Base-by-base conservation (phyloP, 306 rosid genomes). In the Lotus japonicus region DNA sequence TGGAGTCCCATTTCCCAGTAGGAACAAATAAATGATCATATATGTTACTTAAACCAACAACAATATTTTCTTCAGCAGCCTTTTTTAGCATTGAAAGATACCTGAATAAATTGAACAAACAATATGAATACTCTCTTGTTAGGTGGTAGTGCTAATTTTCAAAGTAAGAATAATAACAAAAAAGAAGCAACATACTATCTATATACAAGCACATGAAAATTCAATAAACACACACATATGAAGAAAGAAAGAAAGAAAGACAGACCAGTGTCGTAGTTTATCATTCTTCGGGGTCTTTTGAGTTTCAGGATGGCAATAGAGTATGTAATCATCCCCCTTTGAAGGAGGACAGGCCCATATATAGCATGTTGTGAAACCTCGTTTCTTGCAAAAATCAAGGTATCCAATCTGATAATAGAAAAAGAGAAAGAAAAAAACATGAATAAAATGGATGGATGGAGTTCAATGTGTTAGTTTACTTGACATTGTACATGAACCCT, bases 291-390 rank as follows among this genome's bases (percentile, higher is more conserved):
- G 97, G 12, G 80, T 84, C 70, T 81, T 88, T 60, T 90, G 95
- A 60, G 46, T 61, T 18, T 73, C 61, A 2, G 87, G 91, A 71
- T 85, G 89, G 66, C 89, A 88, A 72, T 84, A 79, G 50, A 86
- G 62, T 46, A 90, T 58, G 57, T 84, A 88, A 73, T 88, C 90
- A 28, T 90, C 82, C 13, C 88, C 91, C 45, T 79, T 83, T 6
- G 12, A 1, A 5, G 92, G 90, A 41, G 92, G 86, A 74, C 92
- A 87, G 3, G 91, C 80, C 92, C 91, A 87, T 64, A 87, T 58
- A 50, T 85, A 82, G 70, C 89, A 85, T 51, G 79, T 84, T 23
- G 80, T 44, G 42, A 90, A 90, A 51, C 95, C 95, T 15, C 82
- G 62, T 61, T 62, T 81, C 85, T 90, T 90, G 72, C 89, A 82